phyloP scores from a whole-genome alignment of 441 rosid species.

The Populus trichocarpa region DNA sequence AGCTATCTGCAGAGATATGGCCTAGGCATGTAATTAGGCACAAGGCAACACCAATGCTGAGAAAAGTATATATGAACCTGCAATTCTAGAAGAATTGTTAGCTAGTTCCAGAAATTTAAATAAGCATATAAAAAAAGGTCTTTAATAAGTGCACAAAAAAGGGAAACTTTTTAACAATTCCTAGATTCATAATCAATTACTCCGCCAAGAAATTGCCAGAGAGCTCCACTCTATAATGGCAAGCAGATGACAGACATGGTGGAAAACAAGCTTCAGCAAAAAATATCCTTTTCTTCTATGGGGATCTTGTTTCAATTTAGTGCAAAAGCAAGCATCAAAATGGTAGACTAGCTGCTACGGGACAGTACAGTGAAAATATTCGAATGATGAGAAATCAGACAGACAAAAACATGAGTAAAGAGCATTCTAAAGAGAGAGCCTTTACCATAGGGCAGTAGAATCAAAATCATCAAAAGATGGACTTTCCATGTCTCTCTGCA shows the following conservation, averaged over 20 bases:
- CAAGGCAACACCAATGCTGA: constrained; percentile 34
- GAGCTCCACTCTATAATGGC: background rate
- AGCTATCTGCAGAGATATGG: constrained; percentile 43
- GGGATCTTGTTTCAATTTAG: background rate
- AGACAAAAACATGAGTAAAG: background rate
- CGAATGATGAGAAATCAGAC: background rate
- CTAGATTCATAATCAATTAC: background rate
- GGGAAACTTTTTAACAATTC: background rate
- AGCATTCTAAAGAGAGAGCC: background rate
- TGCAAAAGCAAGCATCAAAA: background rate
- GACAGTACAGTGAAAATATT: background rate
- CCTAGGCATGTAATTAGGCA: constrained; percentile 51
- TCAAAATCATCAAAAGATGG: constrained; percentile 34
- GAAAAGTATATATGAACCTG: constrained; percentile 50
- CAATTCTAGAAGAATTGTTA: background rate
- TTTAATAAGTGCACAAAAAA: background rate
- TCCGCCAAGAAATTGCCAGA: background rate
- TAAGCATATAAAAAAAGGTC: background rate
- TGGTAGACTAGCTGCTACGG: background rate
- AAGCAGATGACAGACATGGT: too few species aligned
- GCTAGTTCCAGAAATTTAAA: background rate
- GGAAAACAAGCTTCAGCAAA: background rate
- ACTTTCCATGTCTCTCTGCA: constrained; percentile 54
- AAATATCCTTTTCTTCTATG: background rate
- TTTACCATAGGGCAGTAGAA: constrained; percentile 48